Percentiles rank a stretch among this genome's conserved stretches.
These are phyloP conservation scores for Eimeria necatrix DNA, from an alignment of 169 alveolate species.

Conservation along the genomic window DNA sequence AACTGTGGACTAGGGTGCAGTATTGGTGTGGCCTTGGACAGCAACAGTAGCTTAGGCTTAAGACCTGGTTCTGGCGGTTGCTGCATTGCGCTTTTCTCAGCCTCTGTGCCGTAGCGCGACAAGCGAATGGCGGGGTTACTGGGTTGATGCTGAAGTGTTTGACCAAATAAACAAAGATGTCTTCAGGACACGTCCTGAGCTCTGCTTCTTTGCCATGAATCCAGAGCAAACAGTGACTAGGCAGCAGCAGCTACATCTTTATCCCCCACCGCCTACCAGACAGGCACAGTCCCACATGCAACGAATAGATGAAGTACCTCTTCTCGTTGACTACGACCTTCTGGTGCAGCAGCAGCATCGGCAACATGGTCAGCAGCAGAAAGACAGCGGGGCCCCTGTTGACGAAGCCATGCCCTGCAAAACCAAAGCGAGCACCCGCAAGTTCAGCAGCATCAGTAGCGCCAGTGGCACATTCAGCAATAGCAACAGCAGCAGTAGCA, in stretches of 20 bases:
- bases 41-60: not conserved
- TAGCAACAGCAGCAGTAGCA: slow-evolving; percentile 43
- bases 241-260: slow-evolving; percentile 75
- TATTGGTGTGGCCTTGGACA: too few relatives aligned
- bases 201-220: slow-evolving; percentile 74
- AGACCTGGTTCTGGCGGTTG: not conserved
- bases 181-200: slow-evolving; percentile 84
- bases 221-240: slow-evolving; percentile 46
- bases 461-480: not conserved
- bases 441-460: not conserved
- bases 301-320: not conserved
- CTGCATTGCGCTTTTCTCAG: slow-evolving; percentile 35
- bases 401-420: not conserved
- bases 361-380: slow-evolving; percentile 18
- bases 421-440: not conserved
- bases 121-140: slow-evolving; percentile 82
- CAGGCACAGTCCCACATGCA: slow-evolving; percentile 39
- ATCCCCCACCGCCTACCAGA: slow-evolving; percentile 50
- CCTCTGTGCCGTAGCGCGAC: slow-evolving; percentile 75
- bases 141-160: slow-evolving; percentile 81
- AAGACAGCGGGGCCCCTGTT: not conserved
- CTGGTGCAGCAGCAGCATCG: slow-evolving; percentile 63
- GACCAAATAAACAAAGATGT: slow-evolving; percentile 83
- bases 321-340: slow-evolving; percentile 46
- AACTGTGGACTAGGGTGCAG: too few relatives aligned